A percentile compares a stretch with the other conserved stretches of the same genome.
Evolutionary conservation across 2,329 filamentous ascomycete genomes (phyloP).

Genomic region (Microthyrium microscopicum): DNA sequence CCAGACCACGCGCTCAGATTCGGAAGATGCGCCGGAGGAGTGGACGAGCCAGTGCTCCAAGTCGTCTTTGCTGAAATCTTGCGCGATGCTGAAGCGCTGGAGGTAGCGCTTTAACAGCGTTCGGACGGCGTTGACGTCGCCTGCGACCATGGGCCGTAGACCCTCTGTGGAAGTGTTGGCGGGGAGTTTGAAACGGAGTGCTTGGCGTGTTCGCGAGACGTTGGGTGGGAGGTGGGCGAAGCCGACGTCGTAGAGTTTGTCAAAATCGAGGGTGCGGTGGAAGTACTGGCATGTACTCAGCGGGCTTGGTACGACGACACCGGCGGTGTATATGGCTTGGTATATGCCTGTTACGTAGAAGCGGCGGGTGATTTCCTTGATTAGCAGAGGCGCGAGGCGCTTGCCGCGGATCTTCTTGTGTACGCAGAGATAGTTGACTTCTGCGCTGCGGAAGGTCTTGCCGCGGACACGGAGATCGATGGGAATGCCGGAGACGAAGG

Average conservation of each 20-base stretch:
- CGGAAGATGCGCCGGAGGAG: conserved; percentile 42
- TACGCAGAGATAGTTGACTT: conserved; percentile 96
- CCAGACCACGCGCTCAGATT: conserved; percentile 67
- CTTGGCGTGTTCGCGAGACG: conserved; percentile 73
- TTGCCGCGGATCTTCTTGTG: conserved; percentile 96
- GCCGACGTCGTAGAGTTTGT: conserved; percentile 85
- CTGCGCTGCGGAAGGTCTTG: conserved; percentile 59
- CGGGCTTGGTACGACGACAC: conserved; percentile 77
- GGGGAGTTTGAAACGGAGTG: conserved; percentile 72
- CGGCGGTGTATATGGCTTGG: conserved; percentile 92
- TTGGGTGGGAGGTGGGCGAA: conserved; percentile 77
- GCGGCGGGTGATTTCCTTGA: conserved; percentile 90
- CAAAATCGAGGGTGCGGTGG: conserved; percentile 86
- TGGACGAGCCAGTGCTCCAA: conserved; percentile 77
- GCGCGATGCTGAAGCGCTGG: conserved; percentile 65
- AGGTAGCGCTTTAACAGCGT: conserved; percentile 63
- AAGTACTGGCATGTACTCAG: conserved; percentile 91
- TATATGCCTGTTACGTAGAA: conserved; percentile 77
- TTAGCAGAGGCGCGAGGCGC: conserved; percentile 79
- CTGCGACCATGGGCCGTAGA: conserved; percentile 61
- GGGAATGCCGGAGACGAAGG: conserved; percentile 89
- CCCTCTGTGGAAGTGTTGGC: conserved; percentile 55
- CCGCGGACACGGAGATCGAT: conserved; percentile 66
- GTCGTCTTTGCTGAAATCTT: conserved; percentile 64
- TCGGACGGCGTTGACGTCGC: conserved; percentile 62